Evolutionary conservation across 2,329 filamentous ascomycete species (phyloP).

Genomic region (Fusarium clavum): DNA sequence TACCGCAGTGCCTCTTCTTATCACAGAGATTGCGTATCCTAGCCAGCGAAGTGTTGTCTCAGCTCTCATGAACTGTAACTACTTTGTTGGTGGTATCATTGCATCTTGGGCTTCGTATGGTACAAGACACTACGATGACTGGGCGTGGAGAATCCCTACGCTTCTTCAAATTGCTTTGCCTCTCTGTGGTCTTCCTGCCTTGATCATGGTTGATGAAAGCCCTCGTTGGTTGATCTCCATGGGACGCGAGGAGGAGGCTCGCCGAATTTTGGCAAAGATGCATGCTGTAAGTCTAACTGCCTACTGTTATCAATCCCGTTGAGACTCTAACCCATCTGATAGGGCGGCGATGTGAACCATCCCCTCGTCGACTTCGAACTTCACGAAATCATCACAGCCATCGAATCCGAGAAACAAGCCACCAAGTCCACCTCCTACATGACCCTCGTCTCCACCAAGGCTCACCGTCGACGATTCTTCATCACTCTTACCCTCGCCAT

Average conservation of each 20-base stretch:
- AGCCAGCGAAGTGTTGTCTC: conserved; percentile 20
- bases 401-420: conserved; percentile 20
- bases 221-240: conserved; percentile 14
- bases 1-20: conserved; percentile 10
- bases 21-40: conserved; percentile 9
- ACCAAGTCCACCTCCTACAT: conserved; percentile 12
- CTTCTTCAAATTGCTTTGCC: conserved; percentile 12
- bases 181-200: conserved; percentile 3
- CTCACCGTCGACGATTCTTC: conserved; percentile 16
- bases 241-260: background rate
- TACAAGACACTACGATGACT: conserved; percentile 10
- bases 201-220: conserved; percentile 11
- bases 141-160: conserved; percentile 13
- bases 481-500: conserved; percentile 12
- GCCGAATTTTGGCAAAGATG: background rate
- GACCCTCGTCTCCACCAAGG: conserved; percentile 9
- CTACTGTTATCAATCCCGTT: too few species aligned
- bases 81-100: conserved; percentile 19
- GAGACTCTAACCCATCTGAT: background rate
- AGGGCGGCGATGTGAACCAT: conserved; percentile 14
- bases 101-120: conserved; percentile 21
- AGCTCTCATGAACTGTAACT: conserved; percentile 17
- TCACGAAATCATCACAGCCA: conserved; percentile 20
- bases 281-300: conserved; percentile 5
- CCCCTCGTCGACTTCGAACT: conserved; percentile 21